Evolutionary conservation across 2,329 filamentous ascomycete species (phyloP).

Genomic region (Huntiella savannae): DNA sequence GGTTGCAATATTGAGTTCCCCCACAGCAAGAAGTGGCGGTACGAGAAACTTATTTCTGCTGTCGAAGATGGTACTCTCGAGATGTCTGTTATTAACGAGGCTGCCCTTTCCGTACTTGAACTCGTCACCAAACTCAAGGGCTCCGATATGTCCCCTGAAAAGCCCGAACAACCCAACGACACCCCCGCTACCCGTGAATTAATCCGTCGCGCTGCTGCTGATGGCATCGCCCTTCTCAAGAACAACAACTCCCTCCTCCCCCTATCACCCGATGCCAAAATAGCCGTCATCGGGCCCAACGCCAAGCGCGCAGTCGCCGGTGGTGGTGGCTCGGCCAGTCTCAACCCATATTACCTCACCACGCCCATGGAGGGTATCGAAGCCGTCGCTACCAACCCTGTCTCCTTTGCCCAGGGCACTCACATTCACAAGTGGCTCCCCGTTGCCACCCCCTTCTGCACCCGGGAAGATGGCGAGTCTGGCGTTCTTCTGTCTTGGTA

Average conservation of each 20-base stretch:
- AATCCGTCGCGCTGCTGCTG: constrained; percentile 40
- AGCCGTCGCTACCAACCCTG: constrained; percentile 31
- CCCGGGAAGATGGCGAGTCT: constrained; percentile 32
- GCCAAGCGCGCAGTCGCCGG: constrained; percentile 48
- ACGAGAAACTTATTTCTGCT: constrained; percentile 37
- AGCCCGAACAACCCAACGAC: constrained; percentile 37
- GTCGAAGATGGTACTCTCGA: constrained; percentile 29
- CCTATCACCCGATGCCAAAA: constrained; percentile 34
- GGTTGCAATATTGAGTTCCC: constrained; percentile 42
- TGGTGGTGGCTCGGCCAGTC: constrained; percentile 46
- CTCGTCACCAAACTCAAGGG: constrained; percentile 43
- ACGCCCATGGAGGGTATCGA: constrained; percentile 45
- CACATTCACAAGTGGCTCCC: constrained; percentile 48
- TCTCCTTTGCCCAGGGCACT: constrained; percentile 41
- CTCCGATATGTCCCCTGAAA: constrained; percentile 35
- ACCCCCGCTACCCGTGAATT: constrained; percentile 36
- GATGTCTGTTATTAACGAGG: constrained; percentile 31
- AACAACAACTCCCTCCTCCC: constrained; percentile 41
- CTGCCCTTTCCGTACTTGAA: constrained; percentile 40
- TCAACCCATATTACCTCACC: constrained; percentile 51
- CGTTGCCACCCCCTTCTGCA: constrained; percentile 40
- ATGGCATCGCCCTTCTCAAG: constrained; percentile 45
- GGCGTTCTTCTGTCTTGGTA: constrained; percentile 48
- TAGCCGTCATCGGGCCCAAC: constrained; percentile 49
- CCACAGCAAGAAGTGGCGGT: constrained; percentile 33